phyloP scores from a whole-genome alignment of 331 rosid species.

The Rhamnella rubrinervis region DNA sequence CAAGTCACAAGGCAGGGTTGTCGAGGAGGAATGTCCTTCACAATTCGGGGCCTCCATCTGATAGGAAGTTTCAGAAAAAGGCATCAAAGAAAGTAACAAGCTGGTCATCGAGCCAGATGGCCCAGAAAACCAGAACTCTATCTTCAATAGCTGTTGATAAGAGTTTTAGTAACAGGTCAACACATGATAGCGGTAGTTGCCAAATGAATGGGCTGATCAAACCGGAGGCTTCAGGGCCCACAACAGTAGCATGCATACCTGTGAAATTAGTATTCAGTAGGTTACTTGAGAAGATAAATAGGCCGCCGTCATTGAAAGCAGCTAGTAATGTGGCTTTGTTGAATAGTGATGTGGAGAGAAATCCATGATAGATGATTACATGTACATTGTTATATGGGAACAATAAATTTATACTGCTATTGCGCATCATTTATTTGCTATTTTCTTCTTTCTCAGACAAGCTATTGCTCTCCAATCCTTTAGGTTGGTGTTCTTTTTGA shows the following conservation, averaged over 20 bases:
- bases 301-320: slow-evolving; percentile 83
- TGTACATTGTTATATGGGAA: slow-evolving; percentile 66
- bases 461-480: slow-evolving; percentile 6
- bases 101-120: slow-evolving; percentile 81
- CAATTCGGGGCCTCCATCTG: slow-evolving; percentile 37
- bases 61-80: slow-evolving; percentile 58
- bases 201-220: slow-evolving; percentile 63
- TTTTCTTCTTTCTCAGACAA: slow-evolving; percentile 22
- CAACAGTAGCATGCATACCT: slow-evolving; percentile 95
- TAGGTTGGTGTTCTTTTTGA: slow-evolving; percentile 16
- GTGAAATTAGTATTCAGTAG: slow-evolving; percentile 92
- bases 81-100: slow-evolving; percentile 55
- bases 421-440: slow-evolving; percentile 36
- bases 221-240: slow-evolving; percentile 66
- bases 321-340: slow-evolving; percentile 55
- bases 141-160: slow-evolving; percentile 76
- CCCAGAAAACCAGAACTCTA: slow-evolving; percentile 95
- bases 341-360: slow-evolving; percentile 56
- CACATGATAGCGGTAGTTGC: slow-evolving; percentile 46
- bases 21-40: slow-evolving; percentile 40
- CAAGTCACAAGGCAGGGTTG: slow-evolving; percentile 48
- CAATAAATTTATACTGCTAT: slow-evolving; percentile 51
- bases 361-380: slow-evolving; percentile 55
- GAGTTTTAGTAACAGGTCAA: slow-evolving; percentile 50
- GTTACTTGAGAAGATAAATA: slow-evolving; percentile 97